A percentile compares a stretch with the other conserved stretches of the same genome.
Conservation (phyloP, 2,329 filamentous ascomycete species). For the Nectriaceae sp. region DNA sequence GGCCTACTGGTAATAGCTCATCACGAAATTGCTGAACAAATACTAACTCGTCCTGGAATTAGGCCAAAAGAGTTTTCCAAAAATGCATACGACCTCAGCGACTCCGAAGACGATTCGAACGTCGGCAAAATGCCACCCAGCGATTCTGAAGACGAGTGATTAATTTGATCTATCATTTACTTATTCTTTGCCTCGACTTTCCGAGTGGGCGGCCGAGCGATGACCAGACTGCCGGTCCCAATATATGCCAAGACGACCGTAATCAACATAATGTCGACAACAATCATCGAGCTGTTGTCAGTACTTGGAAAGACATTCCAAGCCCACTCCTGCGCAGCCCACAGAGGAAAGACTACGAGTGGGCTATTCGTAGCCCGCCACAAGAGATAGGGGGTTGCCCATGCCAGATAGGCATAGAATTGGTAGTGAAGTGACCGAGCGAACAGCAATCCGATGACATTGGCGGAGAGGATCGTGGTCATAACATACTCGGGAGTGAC, state of each 20-base stretch:
- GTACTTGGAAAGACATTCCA: conserved; percentile 95
- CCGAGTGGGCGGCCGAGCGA: conserved; percentile 15
- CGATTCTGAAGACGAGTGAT: conserved; percentile 70
- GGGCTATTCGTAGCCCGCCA: conserved; percentile 76
- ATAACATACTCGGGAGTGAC: conserved; percentile 74
- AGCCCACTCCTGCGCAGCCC: conserved; percentile 83
- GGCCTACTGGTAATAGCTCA: conserved; percentile 70
- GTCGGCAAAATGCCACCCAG: conserved; percentile 85
- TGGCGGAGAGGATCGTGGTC: conserved; percentile 75
- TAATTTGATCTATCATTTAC: conserved; percentile 24
- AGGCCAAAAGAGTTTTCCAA: conserved; percentile 83
- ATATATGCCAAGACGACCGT: conserved; percentile 66
- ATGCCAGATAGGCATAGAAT: conserved; percentile 90
- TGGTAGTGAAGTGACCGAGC: conserved; percentile 92
- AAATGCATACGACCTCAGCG: conserved; percentile 60
- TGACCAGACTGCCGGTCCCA: conserved; percentile 50
- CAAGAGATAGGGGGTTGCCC: conserved; percentile 84
- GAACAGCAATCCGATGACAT: conserved; percentile 79
- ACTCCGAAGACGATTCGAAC: conserved; percentile 75
- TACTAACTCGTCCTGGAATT: conserved; percentile 20
- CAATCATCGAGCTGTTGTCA: conserved; percentile 54
- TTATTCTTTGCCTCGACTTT: conserved; percentile 32
- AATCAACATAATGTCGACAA: conserved; percentile 69
- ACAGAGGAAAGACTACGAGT: conserved; percentile 66
- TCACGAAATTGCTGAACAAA: not conserved